Evolutionary conservation across 2,329 filamentous ascomycete species (phyloP), one percentile per base, ranked within the genome.

Genomic region (Byssothecium circinans): DNA sequence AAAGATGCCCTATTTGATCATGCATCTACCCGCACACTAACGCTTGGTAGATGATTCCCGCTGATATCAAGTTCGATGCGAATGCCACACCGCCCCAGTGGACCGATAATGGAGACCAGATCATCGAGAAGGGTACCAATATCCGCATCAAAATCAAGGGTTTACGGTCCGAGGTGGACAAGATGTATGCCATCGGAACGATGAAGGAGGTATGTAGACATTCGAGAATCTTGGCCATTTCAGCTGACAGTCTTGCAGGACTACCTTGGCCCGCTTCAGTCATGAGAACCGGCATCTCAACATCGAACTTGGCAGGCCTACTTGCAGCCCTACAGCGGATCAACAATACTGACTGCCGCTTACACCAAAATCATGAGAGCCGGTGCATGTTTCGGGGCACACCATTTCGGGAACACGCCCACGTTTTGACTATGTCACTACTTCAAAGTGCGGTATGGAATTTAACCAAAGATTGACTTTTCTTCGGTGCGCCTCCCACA

Each of bases 51-150:
- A 84, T 94, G 75, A 96, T 99, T 61, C 91, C 94, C 1, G 82
- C 83, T 56, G 89, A 95, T 55, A 90, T 96, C 74, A 94, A 90
- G 73, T 97, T 89, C 79, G 92, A 96, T 68, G 88, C 90, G 38
- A 96, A 96, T 62, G 91, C 92, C 42, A 96, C 92, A 30, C 94
- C 94, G n/a, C 91, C 92, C 2, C 90, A 95, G 65, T 99, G 91
- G 73, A 96, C 91, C 32, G 92, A 99, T 71, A 92, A 96, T 64
- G 90, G 89, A 53, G 94, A 96, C 57, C 89, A 91, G 57, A 86
- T 91, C 29, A 95, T 99, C 64, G 91, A 97, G 74, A 90, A 91
- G 50, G 90, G 91, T 39, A 95, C 91, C 14, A 92, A 96, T 62
- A 84, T 99, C 54, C 88, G 94, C 38, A 84, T 97, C 57, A 96